A percentile compares a stretch with the other conserved stretches of the same genome.
phyloP scores from a whole-genome alignment of 495 filamentous ascomycete species.

The Halenospora varia region DNA sequence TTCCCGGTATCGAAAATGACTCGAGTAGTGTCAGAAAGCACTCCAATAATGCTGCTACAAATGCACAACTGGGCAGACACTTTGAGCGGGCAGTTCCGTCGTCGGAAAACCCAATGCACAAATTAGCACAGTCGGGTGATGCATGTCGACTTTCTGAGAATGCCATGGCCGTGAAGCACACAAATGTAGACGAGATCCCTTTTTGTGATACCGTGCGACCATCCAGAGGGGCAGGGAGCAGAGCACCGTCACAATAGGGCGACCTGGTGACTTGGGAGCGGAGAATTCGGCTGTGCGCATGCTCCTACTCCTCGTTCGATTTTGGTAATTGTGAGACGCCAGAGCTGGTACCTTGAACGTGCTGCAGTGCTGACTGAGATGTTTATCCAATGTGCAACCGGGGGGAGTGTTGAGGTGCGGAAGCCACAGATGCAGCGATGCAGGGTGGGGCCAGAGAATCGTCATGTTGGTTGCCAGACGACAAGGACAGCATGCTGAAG shows the following conservation, averaged over 20 bases:
- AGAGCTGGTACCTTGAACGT: conserved; percentile 10
- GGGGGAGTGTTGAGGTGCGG: background rate
- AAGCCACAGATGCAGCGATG: background rate
- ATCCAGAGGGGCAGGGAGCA: background rate
- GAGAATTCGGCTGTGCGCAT: conserved; percentile 14
- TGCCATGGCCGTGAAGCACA: background rate
- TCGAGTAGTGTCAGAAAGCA: background rate
- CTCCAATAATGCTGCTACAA: background rate
- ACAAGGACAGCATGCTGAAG: background rate
- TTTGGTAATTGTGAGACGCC: conserved; percentile 7
- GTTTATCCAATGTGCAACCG: background rate
- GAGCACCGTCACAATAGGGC: background rate
- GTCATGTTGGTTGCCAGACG: background rate
- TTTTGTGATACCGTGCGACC: background rate
- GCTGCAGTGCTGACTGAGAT: conserved; percentile 9
- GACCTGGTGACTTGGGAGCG: conserved; percentile 15
- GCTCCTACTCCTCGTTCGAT: background rate
- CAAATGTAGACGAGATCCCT: background rate
- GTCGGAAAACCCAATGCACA: background rate
- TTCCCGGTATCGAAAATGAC: background rate
- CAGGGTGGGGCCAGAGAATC: background rate
- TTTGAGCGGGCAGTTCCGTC: background rate
- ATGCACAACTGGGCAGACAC: background rate
- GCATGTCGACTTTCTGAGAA: background rate
- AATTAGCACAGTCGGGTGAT: background rate